phyloP scores from a whole-genome alignment of 176 grass and related monocot genomes.

The Eragrostis curvula region DNA sequence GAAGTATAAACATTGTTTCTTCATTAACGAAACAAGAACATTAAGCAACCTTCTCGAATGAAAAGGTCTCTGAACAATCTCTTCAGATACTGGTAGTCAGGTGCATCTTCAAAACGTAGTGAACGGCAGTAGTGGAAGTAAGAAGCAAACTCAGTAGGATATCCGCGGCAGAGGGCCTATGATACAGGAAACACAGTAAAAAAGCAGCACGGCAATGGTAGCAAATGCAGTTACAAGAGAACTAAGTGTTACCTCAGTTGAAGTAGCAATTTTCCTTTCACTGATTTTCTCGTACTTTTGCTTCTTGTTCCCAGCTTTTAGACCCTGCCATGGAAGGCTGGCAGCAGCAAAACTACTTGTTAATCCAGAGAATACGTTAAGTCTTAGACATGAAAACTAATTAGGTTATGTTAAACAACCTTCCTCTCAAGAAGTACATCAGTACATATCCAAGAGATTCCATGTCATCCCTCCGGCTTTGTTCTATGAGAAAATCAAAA shows the following conservation, averaged over 20 bases:
- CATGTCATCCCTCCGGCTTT: constrained; percentile 97
- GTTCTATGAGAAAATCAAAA: constrained; percentile 55
- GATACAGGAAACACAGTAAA: constrained; percentile 5
- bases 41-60: constrained; percentile 75
- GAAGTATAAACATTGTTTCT: background rate
- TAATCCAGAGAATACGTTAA: background rate
- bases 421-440: constrained; percentile 97
- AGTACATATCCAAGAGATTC: constrained; percentile 98
- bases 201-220: background rate
- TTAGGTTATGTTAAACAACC: constrained; percentile 49
- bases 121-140: constrained; percentile 94
- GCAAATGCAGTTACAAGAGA: background rate
- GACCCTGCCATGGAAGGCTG: constrained; percentile 91
- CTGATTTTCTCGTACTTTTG: constrained; percentile 94
- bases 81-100: constrained; percentile 86
- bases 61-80: constrained; percentile 87
- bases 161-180: constrained; percentile 83
- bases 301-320: constrained; percentile 96
- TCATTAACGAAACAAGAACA: constrained; percentile 13
- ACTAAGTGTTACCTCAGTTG: constrained; percentile 62
- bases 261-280: constrained; percentile 87
- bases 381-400: background rate
- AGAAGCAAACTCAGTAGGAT: constrained; percentile 84
- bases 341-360: constrained; percentile 9
- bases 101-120: constrained; percentile 81